A percentile compares a stretch with the other conserved stretches of the same genome.
These are phyloP conservation scores for Orbilia javanica DNA, from an alignment of 2,329 filamentous ascomycete species.

Conservation along the genomic window DNA sequence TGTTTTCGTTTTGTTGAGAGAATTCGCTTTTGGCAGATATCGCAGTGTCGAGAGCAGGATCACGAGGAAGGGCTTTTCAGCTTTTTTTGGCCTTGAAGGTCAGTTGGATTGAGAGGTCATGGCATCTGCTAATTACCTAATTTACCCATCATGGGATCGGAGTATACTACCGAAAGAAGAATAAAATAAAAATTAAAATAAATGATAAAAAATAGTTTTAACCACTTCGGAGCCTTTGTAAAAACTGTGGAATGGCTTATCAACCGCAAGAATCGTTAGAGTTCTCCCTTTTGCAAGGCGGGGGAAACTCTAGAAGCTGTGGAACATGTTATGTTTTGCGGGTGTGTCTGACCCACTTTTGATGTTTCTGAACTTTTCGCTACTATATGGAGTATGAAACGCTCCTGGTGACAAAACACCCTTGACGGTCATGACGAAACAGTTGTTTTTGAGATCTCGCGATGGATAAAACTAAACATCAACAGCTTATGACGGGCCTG, in stretches of 20 bases:
- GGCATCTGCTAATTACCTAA: constrained; percentile 44
- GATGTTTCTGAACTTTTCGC: background rate
- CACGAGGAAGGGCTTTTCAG: constrained; percentile 13
- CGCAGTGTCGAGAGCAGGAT: constrained; percentile 10
- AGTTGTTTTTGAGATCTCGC: background rate
- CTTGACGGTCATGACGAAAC: constrained; percentile 14
- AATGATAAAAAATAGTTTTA: background rate
- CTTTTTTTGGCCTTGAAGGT: constrained; percentile 36
- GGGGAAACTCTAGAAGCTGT: background rate
- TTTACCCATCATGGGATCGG: constrained; percentile 37
- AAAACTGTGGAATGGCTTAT: constrained; percentile 9
- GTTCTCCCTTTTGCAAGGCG: background rate
- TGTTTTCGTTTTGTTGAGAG: constrained; percentile 28
- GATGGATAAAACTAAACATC: background rate
- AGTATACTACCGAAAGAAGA: constrained; percentile 11
- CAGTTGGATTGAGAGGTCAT: constrained; percentile 17
- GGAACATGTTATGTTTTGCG: constrained; percentile 37
- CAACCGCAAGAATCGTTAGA: too few species aligned
- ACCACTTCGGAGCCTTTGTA: background rate
- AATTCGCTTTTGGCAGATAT: constrained; percentile 13
- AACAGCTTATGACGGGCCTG: background rate
- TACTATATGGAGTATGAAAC: constrained; percentile 34
- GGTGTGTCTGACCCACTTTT: constrained; percentile 43
- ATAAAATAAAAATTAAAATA: constrained; percentile 15
- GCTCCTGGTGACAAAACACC: constrained; percentile 15